Evolutionary conservation across 306 rosid genomes (phyloP).

Genomic region (Casuarina glauca): DNA sequence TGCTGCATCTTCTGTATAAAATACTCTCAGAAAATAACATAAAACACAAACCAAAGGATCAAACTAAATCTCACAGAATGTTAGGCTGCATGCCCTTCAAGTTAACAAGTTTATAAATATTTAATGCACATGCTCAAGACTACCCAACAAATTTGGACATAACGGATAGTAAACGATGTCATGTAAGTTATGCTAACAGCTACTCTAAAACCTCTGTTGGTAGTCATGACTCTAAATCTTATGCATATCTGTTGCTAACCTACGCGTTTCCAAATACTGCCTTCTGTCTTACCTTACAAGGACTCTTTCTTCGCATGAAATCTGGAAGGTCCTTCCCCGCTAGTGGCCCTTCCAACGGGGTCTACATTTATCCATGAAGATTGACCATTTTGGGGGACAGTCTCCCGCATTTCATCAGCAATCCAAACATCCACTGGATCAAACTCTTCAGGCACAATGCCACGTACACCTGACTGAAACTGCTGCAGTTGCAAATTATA

Average conservation of each 20-base stretch:
- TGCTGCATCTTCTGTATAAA: too few relatives aligned
- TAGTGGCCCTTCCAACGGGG: not conserved
- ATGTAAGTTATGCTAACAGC: not conserved
- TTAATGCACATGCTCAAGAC: not conserved
- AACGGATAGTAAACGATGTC: not conserved
- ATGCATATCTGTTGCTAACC: not conserved
- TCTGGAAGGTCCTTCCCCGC: not conserved
- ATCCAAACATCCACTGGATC: conserved; percentile 28
- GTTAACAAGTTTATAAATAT: not conserved
- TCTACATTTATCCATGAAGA: not conserved
- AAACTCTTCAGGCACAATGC: conserved; percentile 18
- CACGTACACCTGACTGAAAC: not conserved
- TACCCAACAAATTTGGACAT: not conserved
- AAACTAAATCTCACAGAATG: not conserved
- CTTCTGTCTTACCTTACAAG: not conserved
- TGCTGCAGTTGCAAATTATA: conserved; percentile 30
- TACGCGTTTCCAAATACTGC: not conserved
- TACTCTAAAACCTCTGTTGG: not conserved
- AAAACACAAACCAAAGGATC: not conserved
- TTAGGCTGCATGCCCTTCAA: not conserved
- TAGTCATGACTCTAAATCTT: not conserved
- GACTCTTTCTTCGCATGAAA: not conserved
- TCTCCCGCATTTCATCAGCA: conserved; percentile 9
- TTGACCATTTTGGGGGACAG: not conserved
- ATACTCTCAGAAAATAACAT: not conserved